Evolutionary conservation across 2,329 filamentous ascomycete species (phyloP), one percentile per base, ranked within the genome.

Genomic region (Penicillium concentricum): DNA sequence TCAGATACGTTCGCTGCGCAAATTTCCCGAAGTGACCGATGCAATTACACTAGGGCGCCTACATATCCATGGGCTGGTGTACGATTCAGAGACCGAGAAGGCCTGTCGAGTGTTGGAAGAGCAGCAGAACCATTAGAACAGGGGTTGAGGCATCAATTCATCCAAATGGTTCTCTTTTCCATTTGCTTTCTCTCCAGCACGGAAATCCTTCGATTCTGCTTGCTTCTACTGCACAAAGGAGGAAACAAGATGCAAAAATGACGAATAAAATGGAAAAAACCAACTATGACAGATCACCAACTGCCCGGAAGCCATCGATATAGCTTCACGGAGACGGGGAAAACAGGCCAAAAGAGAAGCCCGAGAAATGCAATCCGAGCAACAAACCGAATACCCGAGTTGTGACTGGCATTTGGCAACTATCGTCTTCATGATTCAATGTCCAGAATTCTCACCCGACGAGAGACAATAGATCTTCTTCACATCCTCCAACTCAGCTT

Each of bases 401-500:
- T 7, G 8, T 12, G 26, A 34, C 18, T 34, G 18, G 15, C 22
- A 41, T 15, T 37, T 18, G 30, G 3, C 28, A 20, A 30, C 10
- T 22, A 35, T 20, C n/a, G 7, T 12, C 9, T 16, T 18, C 8
- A 38, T 6, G 26, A 32, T 32, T 46, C 22, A 47, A 34, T 38
- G n/a, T 34, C 38, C 45, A 15, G 44, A 46, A 1, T 48, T 22
- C 24, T 50, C 4, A 15, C 47, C 34, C 8, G 50, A 5, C 12
- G 46, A 51, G 30, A 63, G 43, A 9, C 53, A 55, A 28, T 65
- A 65, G 22, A 65, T 65, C 26, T 65, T 65, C 56, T 61, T 62
- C 30, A 65, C 54, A 44, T 62, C 62, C 30, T 63, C 67, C 43
- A 88, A 73, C 71, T 81, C 79, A 13, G 75, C 72, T 74, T 85